Evolutionary conservation across 2,329 filamentous ascomycete genomes (phyloP), one percentile per base, ranked within the genome.

Genomic region (Aspergillus ustus): DNA sequence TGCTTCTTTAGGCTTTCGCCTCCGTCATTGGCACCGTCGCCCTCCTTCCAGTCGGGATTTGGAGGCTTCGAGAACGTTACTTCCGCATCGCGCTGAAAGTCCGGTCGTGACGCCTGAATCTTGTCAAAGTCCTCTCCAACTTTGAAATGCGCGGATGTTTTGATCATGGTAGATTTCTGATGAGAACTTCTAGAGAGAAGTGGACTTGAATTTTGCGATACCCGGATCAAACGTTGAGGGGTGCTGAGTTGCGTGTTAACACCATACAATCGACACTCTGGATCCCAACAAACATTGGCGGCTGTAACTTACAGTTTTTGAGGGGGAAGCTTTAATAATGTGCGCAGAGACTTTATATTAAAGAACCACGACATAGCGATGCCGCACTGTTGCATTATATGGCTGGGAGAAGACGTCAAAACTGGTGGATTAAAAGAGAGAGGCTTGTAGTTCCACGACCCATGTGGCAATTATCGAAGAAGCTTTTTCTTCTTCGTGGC

Each of bases 1-100:
- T 80, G 75, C 62, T 87, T 85, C 58, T 80, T 73, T 64, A 85
- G 70, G 59, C 78, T 76, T 53, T 78, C 79, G 13, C 83, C 82
- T 19, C 76, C 73, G 64, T 81, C 78, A 31, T 77, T 82, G 2
- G 72, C 77, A 3, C 79, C 80, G 22, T 77, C 72, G 20, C 80
- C 80, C 45, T 76, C 67, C 34, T 76, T 77, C 80, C 80, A 82
- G 4, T 70, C 62, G 2, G 77, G 77, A 52, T 78, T 75, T 9
- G 74, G 74, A 1, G 79, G 74, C 66, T 82, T 79, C 40, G 75
- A 76, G 62, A 72, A 78, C 20, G 70, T 76, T 59, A 77, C 67
- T 48, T 71, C 67, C 7, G 68, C 62, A 31, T 75, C 68, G 29
- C 64, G 69, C 25, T 74, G 69, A 67, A 78, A 82, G 43, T 79